A percentile compares a stretch with the other conserved stretches of the same genome.
These are phyloP conservation scores for Fusarium secorum DNA, from an alignment of 2,329 filamentous ascomycete species.

Conservation along the genomic window DNA sequence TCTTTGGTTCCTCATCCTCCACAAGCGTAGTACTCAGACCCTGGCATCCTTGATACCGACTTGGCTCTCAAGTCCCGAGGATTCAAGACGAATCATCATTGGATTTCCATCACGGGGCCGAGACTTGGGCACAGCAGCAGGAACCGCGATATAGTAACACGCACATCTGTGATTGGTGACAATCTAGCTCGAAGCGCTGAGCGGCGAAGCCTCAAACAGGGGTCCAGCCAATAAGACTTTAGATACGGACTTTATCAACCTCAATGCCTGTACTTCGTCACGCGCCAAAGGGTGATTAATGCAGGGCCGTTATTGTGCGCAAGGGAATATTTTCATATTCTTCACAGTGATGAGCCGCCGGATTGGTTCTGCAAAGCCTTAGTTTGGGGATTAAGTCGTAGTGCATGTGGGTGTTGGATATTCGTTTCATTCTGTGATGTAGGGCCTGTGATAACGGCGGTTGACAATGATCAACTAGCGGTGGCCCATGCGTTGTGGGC, in stretches of 20 bases:
- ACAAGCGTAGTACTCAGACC: constrained; percentile 17
- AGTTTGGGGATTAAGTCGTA: constrained; percentile 20
- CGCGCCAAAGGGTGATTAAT: constrained; percentile 39
- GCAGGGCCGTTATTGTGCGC: constrained; percentile 31
- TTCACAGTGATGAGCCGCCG: constrained; percentile 26
- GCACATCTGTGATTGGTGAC: constrained; percentile 42
- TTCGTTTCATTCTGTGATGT: constrained; percentile 31
- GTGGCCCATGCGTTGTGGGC: constrained; percentile 24
- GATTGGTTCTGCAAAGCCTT: constrained; percentile 32
- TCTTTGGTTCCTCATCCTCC: constrained; percentile 20
- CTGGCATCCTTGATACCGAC: constrained; percentile 22
- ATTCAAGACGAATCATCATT: constrained; percentile 31
- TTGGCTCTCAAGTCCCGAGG: constrained; percentile 24
- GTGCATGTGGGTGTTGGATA: constrained; percentile 27
- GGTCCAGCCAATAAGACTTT: constrained; percentile 40
- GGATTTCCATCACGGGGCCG: constrained; percentile 23
- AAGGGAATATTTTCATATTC: constrained; percentile 11
- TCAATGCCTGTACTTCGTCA: constrained; percentile 30
- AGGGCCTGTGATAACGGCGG: constrained; percentile 10
- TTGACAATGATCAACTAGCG: constrained; percentile 3
- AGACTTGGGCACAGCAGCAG: constrained; percentile 29
- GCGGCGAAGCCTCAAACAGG: constrained; percentile 30
- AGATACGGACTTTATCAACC: not conserved
- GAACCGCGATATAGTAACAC: constrained; percentile 17
- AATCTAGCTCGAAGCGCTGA: constrained; percentile 43